Percentiles rank a stretch among this genome's conserved stretches.
Evolutionary conservation across 345 rosid species (phyloP).

Genomic region (Syzygium aqueum): DNA sequence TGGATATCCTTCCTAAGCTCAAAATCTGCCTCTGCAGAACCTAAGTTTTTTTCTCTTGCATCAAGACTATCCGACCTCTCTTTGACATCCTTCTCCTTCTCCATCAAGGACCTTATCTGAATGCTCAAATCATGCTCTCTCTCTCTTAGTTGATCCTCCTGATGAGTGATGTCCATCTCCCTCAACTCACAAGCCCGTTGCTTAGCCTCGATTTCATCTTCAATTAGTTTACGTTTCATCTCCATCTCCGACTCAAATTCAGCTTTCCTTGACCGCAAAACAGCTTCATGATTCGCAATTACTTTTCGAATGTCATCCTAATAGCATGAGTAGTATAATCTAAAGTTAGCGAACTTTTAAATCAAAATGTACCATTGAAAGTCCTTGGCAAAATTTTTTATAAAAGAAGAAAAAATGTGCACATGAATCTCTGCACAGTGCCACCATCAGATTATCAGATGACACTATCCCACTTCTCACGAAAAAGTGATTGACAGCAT

Average conservation of each 20-base stretch:
- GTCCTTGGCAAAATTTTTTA: not conserved
- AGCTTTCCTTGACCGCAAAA: slow-evolving; percentile 46
- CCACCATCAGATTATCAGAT: not conserved
- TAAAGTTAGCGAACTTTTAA: not conserved
- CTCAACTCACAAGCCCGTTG: slow-evolving; percentile 89
- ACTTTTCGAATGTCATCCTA: slow-evolving; percentile 64
- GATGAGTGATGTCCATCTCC: slow-evolving; percentile 68
- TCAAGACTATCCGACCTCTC: slow-evolving; percentile 44
- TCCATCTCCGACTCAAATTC: slow-evolving; percentile 80
- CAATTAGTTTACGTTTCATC: slow-evolving; percentile 48
- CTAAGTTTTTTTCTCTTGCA: slow-evolving; percentile 49
- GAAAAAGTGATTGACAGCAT: not conserved
- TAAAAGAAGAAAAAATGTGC: not conserved
- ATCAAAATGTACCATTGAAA: not conserved
- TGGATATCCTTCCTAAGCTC: slow-evolving; percentile 29
- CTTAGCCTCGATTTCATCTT: slow-evolving; percentile 78
- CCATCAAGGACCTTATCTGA: slow-evolving; percentile 42
- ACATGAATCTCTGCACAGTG: not conserved
- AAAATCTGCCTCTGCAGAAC: slow-evolving; percentile 39
- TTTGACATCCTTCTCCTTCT: slow-evolving; percentile 60
- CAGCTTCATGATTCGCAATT: slow-evolving; percentile 49
- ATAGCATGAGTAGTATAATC: not conserved
- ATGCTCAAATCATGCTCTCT: slow-evolving; percentile 79
- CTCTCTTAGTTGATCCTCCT: slow-evolving; percentile 58
- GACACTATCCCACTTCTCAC: not conserved